phyloP scores from a whole-genome alignment of 768 basidiomycete genomes.

The Leccinum obscurum region DNA sequence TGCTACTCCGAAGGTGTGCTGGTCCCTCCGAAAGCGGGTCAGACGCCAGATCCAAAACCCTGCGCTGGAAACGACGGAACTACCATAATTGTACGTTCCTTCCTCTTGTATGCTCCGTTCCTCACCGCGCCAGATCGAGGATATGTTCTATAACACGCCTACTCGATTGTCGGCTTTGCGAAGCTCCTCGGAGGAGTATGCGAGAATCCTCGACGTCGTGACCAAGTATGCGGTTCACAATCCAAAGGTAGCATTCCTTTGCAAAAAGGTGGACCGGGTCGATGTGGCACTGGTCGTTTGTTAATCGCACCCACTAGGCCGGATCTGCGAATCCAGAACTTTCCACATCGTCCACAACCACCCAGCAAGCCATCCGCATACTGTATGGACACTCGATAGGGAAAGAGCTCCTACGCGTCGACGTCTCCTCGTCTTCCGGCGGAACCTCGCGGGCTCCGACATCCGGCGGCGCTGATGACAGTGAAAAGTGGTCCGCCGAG shows the following conservation, averaged over 20 bases:
- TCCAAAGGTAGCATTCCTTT: conserved; percentile 80
- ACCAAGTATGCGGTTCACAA: conserved; percentile 96
- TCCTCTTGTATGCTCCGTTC: neutral
- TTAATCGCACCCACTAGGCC: conserved; percentile 44
- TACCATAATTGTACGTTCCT: conserved; percentile 64
- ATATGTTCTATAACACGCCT: conserved; percentile 93
- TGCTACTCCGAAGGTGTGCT: conserved; percentile 78
- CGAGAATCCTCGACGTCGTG: conserved; percentile 86
- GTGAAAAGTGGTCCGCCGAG: conserved; percentile 68
- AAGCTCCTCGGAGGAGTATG: conserved; percentile 87
- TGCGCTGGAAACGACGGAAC: conserved; percentile 96
- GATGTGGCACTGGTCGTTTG: neutral
- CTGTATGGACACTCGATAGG: conserved; percentile 81
- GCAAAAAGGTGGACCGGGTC: conserved; percentile 73
- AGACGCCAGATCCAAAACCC: conserved; percentile 76
- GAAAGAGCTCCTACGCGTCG: conserved; percentile 64
- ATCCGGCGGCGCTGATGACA: conserved; percentile 27
- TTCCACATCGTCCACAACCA: conserved; percentile 71
- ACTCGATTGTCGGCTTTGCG: conserved; percentile 83
- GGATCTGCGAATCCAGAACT: conserved; percentile 77
- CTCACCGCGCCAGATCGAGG: conserved; percentile 71
- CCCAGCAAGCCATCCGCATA: conserved; percentile 68
- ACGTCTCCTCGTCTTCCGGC: conserved; percentile 33
- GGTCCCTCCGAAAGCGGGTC: conserved; percentile 67
- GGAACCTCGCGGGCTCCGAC: conserved; percentile 22